Evolutionary conservation across 768 basidiomycete species (phyloP), one percentile per base, ranked within the genome.

Genomic region (Tremella fuciformis): DNA sequence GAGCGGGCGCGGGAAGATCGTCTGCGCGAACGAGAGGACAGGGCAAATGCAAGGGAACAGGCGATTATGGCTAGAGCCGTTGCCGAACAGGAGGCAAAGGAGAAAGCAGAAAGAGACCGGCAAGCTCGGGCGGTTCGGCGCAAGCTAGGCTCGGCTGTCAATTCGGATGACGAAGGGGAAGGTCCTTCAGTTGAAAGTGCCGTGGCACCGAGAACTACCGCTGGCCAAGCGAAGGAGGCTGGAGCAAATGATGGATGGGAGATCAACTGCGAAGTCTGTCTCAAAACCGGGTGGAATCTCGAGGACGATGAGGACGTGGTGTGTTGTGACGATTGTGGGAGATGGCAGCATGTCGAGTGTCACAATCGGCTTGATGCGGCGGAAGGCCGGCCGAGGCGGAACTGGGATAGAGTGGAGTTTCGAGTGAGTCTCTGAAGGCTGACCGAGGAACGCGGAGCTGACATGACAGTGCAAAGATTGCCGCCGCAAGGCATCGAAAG

Each of bases 321-420:
- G 71, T 89, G 84, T 38, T 96, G 92, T 70, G 88, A 88, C 21
- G 72, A 77, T 25, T 96, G 92, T 75, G 82, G 81, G 13, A 85
- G 85, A 74, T 96, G 91, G 92, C 92, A 94, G 67, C 92, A 96
- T 67, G 89, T 89, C 34, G 72, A 79, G 19, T 96, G 92, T 68
- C 89, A 93, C 69, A 88, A 94, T 69, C 78, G 76, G 49, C 83
- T 81, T 25, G 91, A 93, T 74, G 76, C 78, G 26, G 77, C 80
- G 19, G 82, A 83, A 44, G 87, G 89, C 21, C 82, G 81, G 13
- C 83, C 82, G 3, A 82, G 80, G 63, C 84, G 91, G 18, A 85
- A 92, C 65, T 96, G 92, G 92, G 84, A 88, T 51, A 70, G 79
- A n/a, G 88, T 88, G 54, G 88, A 91, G 41, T 96, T 96, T 62